These are phyloP conservation scores for Diaporthe ilicicola DNA, from an alignment of 2,329 filamentous ascomycete species.

Conservation along the genomic window DNA sequence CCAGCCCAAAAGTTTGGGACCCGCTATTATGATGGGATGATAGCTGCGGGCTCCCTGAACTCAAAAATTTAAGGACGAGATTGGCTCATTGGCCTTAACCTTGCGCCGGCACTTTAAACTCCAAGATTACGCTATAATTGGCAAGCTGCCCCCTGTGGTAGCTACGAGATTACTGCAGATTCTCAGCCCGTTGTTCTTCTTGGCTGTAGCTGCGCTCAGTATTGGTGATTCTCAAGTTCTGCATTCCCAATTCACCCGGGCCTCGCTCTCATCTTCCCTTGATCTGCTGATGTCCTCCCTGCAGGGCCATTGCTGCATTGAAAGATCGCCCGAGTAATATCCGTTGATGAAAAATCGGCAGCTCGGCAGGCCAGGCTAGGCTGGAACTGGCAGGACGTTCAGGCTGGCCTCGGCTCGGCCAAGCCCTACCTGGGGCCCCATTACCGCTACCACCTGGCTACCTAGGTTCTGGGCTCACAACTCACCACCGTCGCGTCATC, in stretches of 20 bases:
- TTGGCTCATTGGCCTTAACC: background rate
- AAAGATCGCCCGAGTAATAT: constrained; percentile 12
- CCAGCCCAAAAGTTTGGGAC: constrained; percentile 2
- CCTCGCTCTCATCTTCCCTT: background rate
- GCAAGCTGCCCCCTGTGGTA: no score
- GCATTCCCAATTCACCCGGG: background rate
- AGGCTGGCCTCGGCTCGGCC: background rate
- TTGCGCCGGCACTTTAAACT: background rate
- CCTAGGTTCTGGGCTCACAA: background rate
- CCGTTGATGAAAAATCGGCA: constrained; percentile 8
- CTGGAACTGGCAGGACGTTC: background rate
- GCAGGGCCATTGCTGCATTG: constrained; percentile 14
- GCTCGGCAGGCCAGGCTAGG: background rate
- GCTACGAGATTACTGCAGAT: no score
- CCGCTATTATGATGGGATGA: constrained; percentile 13
- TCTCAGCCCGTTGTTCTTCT: no score
- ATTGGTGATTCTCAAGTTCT: no score
- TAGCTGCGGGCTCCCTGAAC: background rate
- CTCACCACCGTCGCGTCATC: constrained; percentile 6
- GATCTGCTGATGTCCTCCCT: background rate
- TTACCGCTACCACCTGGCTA: constrained; percentile 11
- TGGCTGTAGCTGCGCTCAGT: background rate
- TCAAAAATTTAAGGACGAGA: constrained; percentile 12
- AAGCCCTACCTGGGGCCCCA: background rate
- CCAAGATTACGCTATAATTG: no score